Evolutionary conservation across 108 stramenopile genomes (phyloP), one percentile per base, ranked within the genome.

Genomic region (Skeletonema potamos): DNA sequence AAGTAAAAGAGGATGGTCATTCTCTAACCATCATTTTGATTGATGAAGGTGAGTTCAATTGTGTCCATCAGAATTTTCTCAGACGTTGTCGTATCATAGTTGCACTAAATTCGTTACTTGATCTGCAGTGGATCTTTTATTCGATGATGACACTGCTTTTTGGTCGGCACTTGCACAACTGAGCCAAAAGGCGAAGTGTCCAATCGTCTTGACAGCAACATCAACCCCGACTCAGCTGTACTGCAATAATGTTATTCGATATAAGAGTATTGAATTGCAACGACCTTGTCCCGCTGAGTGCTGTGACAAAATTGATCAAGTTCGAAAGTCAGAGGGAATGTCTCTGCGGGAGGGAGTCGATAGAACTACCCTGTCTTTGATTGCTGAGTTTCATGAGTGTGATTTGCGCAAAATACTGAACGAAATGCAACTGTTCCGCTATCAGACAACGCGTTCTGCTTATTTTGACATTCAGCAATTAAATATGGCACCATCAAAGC

Each of bases 111-210:
- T 34, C n/a, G 6, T 10, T 28, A 44, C 44, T 20, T 26, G 18
- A n/a, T 55, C 27, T 56, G 39, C 74, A 77, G 89, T 90, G 9
- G 94, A 95, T 70, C 61, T 87, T 26, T 27, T 92, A 18, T 92
- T 87, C 65, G 88, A 91, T 17, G 59, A 86, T 8, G 94, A 93
- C 63, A 57, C 77, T 34, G 92, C 85, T n/a, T 95, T 95, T 71
- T 95, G 94, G 94, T 48, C 68, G 17, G 85, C 89, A 9, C 72
- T 95, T 26, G 65, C 69, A 5, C 65, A 77, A 20, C 51, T 95
- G 13, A 74, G 79, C 67, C 84, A 86, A 64, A 80, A 72, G 51
- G 85, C 92, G 3, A 89, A 92, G 56, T 92, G 87, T 60, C 94
- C 94, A 10, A 93, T 95, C 30, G 46, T 95, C 12, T 51, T 92